Evolutionary conservation across 805 yeast species (phyloP).

Genomic region (Candida ascalaphidarum): DNA sequence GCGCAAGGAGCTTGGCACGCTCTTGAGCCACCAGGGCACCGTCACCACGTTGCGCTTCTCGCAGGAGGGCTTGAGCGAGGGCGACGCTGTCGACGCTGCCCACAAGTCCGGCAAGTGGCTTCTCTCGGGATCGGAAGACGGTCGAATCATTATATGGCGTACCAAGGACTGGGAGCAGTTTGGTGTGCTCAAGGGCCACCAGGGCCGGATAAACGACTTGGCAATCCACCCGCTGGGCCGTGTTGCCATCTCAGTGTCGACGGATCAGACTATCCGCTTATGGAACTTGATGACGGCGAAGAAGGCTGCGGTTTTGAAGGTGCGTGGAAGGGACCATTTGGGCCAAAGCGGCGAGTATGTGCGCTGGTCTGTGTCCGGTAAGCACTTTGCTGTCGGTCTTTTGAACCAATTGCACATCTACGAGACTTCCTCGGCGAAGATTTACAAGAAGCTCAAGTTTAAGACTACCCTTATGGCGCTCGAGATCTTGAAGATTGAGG

Average conservation of each 20-base stretch:
- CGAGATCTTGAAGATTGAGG: constrained; percentile 40
- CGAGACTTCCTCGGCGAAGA: constrained; percentile 53
- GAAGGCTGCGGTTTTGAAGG: constrained; percentile 78
- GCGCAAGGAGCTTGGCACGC: constrained; percentile 86
- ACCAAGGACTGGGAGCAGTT: constrained; percentile 94
- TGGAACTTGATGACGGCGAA: constrained; percentile 98
- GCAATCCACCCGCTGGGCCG: constrained; percentile 87
- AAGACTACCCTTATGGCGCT: constrained; percentile 60
- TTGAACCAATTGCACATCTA: constrained; percentile 57
- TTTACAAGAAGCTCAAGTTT: constrained; percentile 44
- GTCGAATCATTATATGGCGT: constrained; percentile 86
- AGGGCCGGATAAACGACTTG: constrained; percentile 72
- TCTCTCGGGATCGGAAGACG: constrained; percentile 84
- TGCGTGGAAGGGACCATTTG: constrained; percentile 58
- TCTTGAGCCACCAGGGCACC: constrained; percentile 84
- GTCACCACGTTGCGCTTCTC: constrained; percentile 73
- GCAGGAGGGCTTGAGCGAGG: constrained; percentile 26
- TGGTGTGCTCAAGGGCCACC: constrained; percentile 84
- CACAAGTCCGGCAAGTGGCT: constrained; percentile 76
- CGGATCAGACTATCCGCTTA: constrained; percentile 72
- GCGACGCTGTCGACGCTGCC: constrained; percentile 4
- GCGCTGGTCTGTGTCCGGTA: constrained; percentile 63
- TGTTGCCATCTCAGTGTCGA: constrained; percentile 83
- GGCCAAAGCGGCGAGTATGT: constrained; percentile 60
- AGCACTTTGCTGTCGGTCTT: constrained; percentile 68